Conservation (phyloP, 306 rosid species). For the Pyrus betulifolia region DNA sequence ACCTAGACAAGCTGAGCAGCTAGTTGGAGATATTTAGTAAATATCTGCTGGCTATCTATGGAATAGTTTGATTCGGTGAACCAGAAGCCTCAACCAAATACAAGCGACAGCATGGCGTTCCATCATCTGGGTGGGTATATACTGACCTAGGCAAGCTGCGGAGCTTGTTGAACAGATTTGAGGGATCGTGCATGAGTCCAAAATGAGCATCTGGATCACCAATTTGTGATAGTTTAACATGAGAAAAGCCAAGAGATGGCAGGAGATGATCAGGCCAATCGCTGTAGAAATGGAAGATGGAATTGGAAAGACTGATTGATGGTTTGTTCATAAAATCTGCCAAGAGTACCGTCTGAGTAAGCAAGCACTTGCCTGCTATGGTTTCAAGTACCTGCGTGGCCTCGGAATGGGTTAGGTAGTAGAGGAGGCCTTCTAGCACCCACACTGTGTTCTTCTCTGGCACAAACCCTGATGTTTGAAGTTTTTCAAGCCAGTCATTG, state of each 20-base stretch:
- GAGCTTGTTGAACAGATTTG: constrained; percentile 80
- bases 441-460: constrained; percentile 84
- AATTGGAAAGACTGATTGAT: constrained; percentile 66
- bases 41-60: constrained; percentile 18
- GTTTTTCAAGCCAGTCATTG: constrained; percentile 78
- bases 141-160: constrained; percentile 77
- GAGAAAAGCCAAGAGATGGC: constrained; percentile 79
- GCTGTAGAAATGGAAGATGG: constrained; percentile 81
- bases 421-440: constrained; percentile 85
- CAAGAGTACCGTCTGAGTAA: constrained; percentile 63
- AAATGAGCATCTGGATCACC: constrained; percentile 98
- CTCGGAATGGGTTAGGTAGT: constrained; percentile 65
- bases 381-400: constrained; percentile 72
- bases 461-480: constrained; percentile 65
- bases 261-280: constrained; percentile 98
- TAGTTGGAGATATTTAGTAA: constrained; percentile 47
- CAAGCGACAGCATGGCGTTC: constrained; percentile 85
- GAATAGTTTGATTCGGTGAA: constrained; percentile 47
- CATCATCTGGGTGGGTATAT: constrained; percentile 81
- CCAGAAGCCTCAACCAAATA: constrained; percentile 92
- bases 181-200: constrained; percentile 70
- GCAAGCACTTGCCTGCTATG: constrained; percentile 66
- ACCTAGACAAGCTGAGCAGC: constrained; percentile 52
- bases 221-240: constrained; percentile 80
- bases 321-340: constrained; percentile 96